Base-by-base conservation (phyloP, 495 filamentous ascomycete species). In the Neurospora sp. region DNA sequence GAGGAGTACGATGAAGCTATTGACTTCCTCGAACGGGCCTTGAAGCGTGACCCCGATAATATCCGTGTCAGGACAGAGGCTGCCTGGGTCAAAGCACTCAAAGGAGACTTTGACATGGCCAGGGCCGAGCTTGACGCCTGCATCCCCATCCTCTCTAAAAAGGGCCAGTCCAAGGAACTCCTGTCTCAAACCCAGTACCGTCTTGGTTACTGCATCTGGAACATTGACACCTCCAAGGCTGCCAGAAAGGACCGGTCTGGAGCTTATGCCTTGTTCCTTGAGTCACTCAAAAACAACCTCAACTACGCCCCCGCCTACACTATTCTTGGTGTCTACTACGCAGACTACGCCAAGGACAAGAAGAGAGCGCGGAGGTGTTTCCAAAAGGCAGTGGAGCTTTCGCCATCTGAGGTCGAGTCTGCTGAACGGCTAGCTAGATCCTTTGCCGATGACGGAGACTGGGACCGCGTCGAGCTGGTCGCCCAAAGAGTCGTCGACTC, bases 341-440 rank as follows among this genome's bases (percentile, higher is more conserved):
- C 90, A 12, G 96, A 98, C 74, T 97, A 98, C 75, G 90, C 88
- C 72, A 92, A 89, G 74, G 95, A 98, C 82, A 93, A 89, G 80
- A 89, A 88, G 74, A 85, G 96, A 76, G 93, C 94, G 27, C 88
- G 92, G 14, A 90, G 90, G 76, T 98, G 96, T 79, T 99, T 98
- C 77, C 93, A 98, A 76, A 98, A 97, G 79, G 96, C 96, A 0
- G 95, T 99, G 69, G 96, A 99, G 79, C 84, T 98, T 11, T 99
- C 96, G 0, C 81, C 94, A 0, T 89, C 92, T 0, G 96, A 99
- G 79, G 88, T 97, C 2, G 86, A 91, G 76, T 93, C 96, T 66
- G 96, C 96, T 4, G 92, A 98, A 81, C 88, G 93, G 38, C 88
- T 99, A 12, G 93, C 95, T 11, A 86, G 87, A 53, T 88, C 88